Evolutionary conservation across 1,139 yeast genomes (phyloP), one percentile per base, ranked within the genome.

Genomic region (Kazachstania sp.): DNA sequence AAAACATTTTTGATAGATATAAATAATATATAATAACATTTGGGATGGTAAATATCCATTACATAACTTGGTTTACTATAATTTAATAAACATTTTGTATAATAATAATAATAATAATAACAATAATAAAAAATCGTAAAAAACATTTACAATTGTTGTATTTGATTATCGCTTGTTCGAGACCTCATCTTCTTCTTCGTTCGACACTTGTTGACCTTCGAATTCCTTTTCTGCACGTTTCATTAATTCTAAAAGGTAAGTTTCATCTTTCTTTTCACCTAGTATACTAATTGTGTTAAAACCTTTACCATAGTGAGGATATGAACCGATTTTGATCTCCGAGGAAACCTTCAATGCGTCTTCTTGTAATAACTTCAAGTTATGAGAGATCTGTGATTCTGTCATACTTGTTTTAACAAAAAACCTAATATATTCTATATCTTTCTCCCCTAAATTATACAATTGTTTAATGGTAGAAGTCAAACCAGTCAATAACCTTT

Each of bases 361-460:
- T 1, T 63, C 55, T 56, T 85, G 94, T 42, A 83, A 63, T 2
- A 66, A 62, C 1, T 76, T 60, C 50, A 87, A 69, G 50, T 71
- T 78, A 4, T 84, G 80, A 0, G 95, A 92, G 58, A 86, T 73
- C 48, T 73, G 78, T 15, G 86, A 76, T 59, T 87, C 95, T 1
- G 75, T 67, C 15, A 75, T 61, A 0, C 64, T 55, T 0, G 95
- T 86, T 49, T 77, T 75, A 11, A 86, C 86, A 55, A 73, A 86
- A 54, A 66, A 75, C 36, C 95, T 71, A 4, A 66, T 62, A 48
- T 69, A 71, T 18, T 64, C 60, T 29, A 49, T 54, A 15, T 61
- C 54, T 12, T 50, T 39, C 3, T 54, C 58, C 6, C 53, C 49
- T 6, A 64, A 39, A 4, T 55, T 41, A 44, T 54, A 64, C 2